Conservation (phyloP, 129 eudicot genomes). For the Artemisia argyi region DNA sequence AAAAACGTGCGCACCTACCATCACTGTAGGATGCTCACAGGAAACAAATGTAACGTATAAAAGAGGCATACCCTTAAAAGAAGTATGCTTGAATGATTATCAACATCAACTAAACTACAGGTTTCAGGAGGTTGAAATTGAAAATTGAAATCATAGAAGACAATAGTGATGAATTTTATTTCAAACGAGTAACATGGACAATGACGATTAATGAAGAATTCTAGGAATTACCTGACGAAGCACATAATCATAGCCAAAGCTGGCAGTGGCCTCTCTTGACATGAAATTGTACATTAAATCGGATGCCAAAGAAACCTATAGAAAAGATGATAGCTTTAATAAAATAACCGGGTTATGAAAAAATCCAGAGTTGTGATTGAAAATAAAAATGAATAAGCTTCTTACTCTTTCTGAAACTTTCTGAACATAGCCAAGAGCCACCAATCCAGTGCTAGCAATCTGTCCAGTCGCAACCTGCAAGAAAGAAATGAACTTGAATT, state of each 20-base stretch:
- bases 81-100: too few species aligned
- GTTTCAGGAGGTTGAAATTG: not conserved
- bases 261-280: conserved; percentile 88
- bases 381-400: not conserved
- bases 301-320: conserved; percentile 87
- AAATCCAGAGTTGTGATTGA: not conserved
- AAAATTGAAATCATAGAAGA: not conserved
- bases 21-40: too few species aligned
- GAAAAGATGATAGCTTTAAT: not conserved
- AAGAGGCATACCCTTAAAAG: too few species aligned
- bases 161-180: not conserved
- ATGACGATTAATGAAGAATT: not conserved
- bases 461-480: conserved; percentile 92
- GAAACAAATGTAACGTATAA: too few species aligned
- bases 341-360: not conserved
- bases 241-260: conserved; percentile 90
- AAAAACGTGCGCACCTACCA: too few species aligned
- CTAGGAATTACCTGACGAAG: conserved; percentile 71
- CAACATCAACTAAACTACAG: too few species aligned
- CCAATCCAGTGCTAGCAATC: conserved; percentile 93
- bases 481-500: not conserved
- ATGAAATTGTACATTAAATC: conserved; percentile 86
- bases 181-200: not conserved
- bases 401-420: conserved; percentile 85
- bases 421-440: conserved; percentile 86